Base-by-base conservation (phyloP, 2,329 filamentous ascomycete species). In the Trichophyton benhamiae region DNA sequence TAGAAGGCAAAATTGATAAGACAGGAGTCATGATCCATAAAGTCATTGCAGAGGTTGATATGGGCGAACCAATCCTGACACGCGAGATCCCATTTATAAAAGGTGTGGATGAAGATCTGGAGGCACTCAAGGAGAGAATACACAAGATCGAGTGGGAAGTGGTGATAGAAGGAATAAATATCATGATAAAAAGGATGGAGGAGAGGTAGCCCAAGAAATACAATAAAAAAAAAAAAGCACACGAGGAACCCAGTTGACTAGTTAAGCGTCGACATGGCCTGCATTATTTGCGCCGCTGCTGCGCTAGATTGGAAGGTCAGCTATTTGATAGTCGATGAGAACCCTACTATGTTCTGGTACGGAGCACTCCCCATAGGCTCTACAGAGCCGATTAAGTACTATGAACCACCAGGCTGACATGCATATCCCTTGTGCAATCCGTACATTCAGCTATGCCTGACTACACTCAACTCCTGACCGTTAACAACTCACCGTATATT, bases 21-120 rank as follows among this genome's bases (percentile, higher is more conserved):
- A 91, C 83, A 0, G 91, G 91, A 0, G 86, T 95, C 60, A 96
- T 95, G 91, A 84, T 90, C 15, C 91, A 96, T 75, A 87, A 91
- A 74, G 90, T 95, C 55, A 85, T 88, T 64, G 78, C 77, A 7
- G 84, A 92, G 72, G 89, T 96, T 60, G 91, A 96, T 76, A 82
- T 87, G 69, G 91, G 91, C 1, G 78, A 82, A 65, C 86, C 88
- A 8, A 87, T 95, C 67, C 69, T 91, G 63, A 81, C 86, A 1
- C 74, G 80, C 65, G 86, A 91, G 74, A 83, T 96, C 25, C 79
- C 83, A 61, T 75, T 82, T 63, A 84, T 82, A 66, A 80, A 81
- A 63, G 77, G 76, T 0, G 78, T 82, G 57, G 84, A 83, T 41
- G 85, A 89, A 68, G 79, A 78, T 25, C 68, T 92, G 61, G 80